These are phyloP conservation scores for Saturnispora ahearnii DNA, from an alignment of 805 yeast species.

Conservation along the genomic window DNA sequence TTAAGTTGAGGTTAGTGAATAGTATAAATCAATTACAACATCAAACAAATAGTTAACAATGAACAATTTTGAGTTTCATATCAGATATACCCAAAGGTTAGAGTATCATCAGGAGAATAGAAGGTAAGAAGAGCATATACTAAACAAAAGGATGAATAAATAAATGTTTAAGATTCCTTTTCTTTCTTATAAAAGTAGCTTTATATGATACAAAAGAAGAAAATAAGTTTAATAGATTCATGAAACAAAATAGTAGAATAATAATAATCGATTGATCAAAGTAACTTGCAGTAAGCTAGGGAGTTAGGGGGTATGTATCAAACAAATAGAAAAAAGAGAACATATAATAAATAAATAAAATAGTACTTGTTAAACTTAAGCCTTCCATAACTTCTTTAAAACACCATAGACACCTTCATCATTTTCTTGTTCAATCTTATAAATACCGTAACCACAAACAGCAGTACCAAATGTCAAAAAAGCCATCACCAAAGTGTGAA, in stretches of 20 bases:
- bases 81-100: background rate
- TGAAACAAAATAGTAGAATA: background rate
- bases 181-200: no score
- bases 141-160: no score
- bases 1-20: background rate
- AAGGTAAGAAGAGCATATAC: no score
- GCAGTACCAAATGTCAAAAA: constrained; percentile 55
- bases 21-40: background rate
- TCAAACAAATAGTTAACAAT: background rate
- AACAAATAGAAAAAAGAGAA: background rate
- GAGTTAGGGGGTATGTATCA: background rate
- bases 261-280: no score
- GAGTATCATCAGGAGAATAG: no score
- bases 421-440: constrained; percentile 55
- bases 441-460: constrained; percentile 62
- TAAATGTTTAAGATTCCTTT: no score
- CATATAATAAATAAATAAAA: background rate
- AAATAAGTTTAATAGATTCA: no score
- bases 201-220: no score
- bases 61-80: background rate
- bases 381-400: constrained; percentile 28
- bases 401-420: constrained; percentile 53
- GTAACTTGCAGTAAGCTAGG: background rate
- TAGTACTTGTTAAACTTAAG: constrained; percentile 10
- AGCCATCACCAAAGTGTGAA: constrained; percentile 53